These are phyloP conservation scores for Acer yangbiense DNA, from an alignment of 345 rosid species.

Conservation along the genomic window DNA sequence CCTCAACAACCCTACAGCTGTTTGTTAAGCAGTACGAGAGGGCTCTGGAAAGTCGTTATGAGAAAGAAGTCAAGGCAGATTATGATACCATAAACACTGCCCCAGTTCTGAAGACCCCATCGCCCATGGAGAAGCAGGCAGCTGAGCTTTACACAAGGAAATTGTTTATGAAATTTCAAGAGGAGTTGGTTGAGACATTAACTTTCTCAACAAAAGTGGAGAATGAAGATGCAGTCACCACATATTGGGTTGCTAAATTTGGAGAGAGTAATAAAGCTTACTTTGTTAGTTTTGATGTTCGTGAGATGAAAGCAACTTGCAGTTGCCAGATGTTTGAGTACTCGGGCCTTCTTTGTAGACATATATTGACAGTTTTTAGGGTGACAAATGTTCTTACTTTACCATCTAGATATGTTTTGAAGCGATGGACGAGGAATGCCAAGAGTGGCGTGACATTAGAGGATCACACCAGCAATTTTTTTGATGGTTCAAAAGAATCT, in stretches of 20 bases:
- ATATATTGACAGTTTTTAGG: conserved; percentile 43
- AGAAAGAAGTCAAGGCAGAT: conserved; percentile 47
- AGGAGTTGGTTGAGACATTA: conserved; percentile 46
- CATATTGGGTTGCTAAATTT: conserved; percentile 34
- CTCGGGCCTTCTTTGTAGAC: conserved; percentile 45
- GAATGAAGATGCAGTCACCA: conserved; percentile 27
- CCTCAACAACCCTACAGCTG: conserved; percentile 34
- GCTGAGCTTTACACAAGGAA: conserved; percentile 41
- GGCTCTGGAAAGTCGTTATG: conserved; percentile 36
- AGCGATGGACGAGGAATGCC: conserved; percentile 46
- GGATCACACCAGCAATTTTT: conserved; percentile 20
- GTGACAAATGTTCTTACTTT: conserved; percentile 47
- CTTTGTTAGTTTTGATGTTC: conserved; percentile 32
- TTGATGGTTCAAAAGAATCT: conserved; percentile 31
- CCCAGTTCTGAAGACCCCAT: conserved; percentile 45
- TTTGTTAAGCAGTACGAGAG: conserved; percentile 41
- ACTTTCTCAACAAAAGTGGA: conserved; percentile 36
- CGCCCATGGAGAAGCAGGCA: conserved; percentile 50
- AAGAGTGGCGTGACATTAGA: conserved; percentile 35
- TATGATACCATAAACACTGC: conserved; percentile 40
- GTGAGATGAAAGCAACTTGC: conserved; percentile 39
- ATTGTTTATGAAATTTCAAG: conserved; percentile 42
- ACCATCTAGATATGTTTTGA: conserved; percentile 38
- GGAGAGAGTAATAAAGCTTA: conserved; percentile 40
- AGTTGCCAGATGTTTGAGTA: conserved; percentile 47